Base-by-base conservation (phyloP, 768 basidiomycete genomes). In the Tephrocybe sp. region DNA sequence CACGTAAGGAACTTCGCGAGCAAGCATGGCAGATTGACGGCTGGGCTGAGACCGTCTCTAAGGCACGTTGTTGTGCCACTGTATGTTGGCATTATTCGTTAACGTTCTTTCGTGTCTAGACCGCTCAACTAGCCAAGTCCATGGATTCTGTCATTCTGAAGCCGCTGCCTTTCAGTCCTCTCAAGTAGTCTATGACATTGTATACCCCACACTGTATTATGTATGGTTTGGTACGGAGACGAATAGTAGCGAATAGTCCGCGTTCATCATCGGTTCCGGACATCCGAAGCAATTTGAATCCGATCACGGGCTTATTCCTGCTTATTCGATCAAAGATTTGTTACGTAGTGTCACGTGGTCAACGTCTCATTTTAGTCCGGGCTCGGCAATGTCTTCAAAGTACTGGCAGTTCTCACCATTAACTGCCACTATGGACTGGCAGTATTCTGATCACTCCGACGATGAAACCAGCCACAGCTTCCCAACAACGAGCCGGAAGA, bases 1-100 rank as follows among this genome's bases (percentile, higher is more conserved):
- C 78, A 7, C 77, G 95, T 52, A 95, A 93, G 68, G 83, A 88
- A 56, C 83, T 75, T 36, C 79, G 95, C 34, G 90, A 95, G 67
- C 81, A 85, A 64, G 93, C 94, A 19, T 99, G 95, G 95, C 80
- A 90, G 60, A 77, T 92, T 57, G 91, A 94, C 53, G 93, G 92
- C 4, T 99, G 95, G 95, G 88, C 89, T 37, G 90, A 91, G 66
- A 95, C 93, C 0, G 93, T 95, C 27, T 84, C 86, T 53, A 92
- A 94, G 84, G 94, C 84, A 57, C 55, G 74, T 57, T 25, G 21
- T 23, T 23, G 11, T 29, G 33, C 33, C 8, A 34, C 33, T n/a
- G 8, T 15, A 12, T 10, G 4, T 24, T 18, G 18, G 8, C 36
- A 43, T 25, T 18, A 16, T 45, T 46, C 33, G 57, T 27, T 37